Evolutionary conservation across 106 monocot species (phyloP).

Genomic region (Acanthochlamys bracteata): DNA sequence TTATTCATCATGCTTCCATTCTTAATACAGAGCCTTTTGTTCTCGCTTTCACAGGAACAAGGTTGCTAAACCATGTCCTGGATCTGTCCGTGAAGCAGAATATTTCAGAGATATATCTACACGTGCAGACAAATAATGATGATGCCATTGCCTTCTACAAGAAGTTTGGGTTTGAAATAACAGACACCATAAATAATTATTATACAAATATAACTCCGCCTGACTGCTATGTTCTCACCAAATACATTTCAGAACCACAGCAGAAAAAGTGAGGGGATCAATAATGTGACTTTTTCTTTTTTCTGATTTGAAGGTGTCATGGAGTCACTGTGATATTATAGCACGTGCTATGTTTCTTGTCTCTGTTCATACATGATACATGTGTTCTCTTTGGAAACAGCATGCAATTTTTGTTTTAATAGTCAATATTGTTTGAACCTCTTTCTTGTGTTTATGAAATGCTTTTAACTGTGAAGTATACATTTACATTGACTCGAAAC

Average conservation of each 20-base stretch:
- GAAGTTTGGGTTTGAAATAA: constrained; percentile 93
- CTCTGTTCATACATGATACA: too few relatives aligned
- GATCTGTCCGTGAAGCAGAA: constrained; percentile 67
- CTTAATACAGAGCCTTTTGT: not conserved
- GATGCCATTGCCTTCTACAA: constrained; percentile 88
- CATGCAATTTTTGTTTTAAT: too few relatives aligned
- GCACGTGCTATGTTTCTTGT: too few relatives aligned
- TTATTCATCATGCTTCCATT: not conserved
- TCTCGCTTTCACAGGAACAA: constrained; percentile 49
- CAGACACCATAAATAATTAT: constrained; percentile 82
- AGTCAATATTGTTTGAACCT: too few relatives aligned
- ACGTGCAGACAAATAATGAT: constrained; percentile 93
- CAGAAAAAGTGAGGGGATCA: constrained; percentile 50
- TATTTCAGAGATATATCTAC: constrained; percentile 83
- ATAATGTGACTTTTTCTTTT: too few relatives aligned
- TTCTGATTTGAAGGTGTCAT: too few relatives aligned
- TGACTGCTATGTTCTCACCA: constrained; percentile 84
- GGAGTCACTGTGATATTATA: too few relatives aligned
- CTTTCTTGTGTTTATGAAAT: too few relatives aligned
- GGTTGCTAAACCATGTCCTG: constrained; percentile 66
- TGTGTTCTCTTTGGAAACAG: too few relatives aligned
- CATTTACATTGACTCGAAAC: too few relatives aligned
- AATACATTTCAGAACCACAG: constrained; percentile 27
- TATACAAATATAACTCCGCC: constrained; percentile 87
- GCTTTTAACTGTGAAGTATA: too few relatives aligned